Percentiles rank a stretch among this genome's conserved stretches.
phyloP scores from a whole-genome alignment of 2,329 filamentous ascomycete genomes.

The Colletotrichum aenigma region DNA sequence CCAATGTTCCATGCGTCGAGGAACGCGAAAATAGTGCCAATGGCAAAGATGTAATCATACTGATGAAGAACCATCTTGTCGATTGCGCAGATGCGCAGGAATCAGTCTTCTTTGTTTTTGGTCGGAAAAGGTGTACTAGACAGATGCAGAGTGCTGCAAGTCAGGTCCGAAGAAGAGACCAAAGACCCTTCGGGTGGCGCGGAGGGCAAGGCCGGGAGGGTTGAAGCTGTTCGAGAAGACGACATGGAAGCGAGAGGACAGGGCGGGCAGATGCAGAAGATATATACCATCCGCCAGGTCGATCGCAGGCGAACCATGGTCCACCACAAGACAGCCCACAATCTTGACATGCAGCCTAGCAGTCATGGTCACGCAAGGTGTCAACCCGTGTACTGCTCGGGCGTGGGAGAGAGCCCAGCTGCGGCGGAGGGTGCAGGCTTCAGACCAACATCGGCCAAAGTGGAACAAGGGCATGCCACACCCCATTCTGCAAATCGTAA shows the following conservation, averaged over 20 bases:
- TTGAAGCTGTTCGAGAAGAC: conserved; percentile 9
- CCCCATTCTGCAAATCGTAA: conserved; percentile 8
- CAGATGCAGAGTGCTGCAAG: not conserved
- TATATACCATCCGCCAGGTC: conserved; percentile 7
- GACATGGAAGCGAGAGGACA: not conserved
- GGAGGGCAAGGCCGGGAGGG: conserved; percentile 3
- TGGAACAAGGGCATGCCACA: not conserved
- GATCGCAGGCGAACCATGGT: not conserved
- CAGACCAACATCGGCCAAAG: conserved; percentile 1
- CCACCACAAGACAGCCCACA: not conserved
- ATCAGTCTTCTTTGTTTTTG: not conserved
- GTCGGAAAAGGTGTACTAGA: not conserved
- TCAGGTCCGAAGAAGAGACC: not conserved
- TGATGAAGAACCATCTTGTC: conserved; percentile 44
- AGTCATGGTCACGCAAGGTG: not conserved
- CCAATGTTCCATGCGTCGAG: conserved; percentile 72
- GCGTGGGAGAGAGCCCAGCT: not conserved
- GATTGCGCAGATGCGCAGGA: not conserved
- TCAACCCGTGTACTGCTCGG: not conserved
- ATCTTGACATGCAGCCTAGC: not conserved
- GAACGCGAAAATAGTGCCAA: conserved; percentile 68
- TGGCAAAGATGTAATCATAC: conserved; percentile 67
- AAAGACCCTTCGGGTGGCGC: conserved; percentile 2
- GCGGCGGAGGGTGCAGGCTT: not conserved
- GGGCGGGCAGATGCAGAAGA: not conserved